These are phyloP conservation scores for Fusarium sp. DNA, from an alignment of 2,329 filamentous ascomycete species.

Conservation along the genomic window DNA sequence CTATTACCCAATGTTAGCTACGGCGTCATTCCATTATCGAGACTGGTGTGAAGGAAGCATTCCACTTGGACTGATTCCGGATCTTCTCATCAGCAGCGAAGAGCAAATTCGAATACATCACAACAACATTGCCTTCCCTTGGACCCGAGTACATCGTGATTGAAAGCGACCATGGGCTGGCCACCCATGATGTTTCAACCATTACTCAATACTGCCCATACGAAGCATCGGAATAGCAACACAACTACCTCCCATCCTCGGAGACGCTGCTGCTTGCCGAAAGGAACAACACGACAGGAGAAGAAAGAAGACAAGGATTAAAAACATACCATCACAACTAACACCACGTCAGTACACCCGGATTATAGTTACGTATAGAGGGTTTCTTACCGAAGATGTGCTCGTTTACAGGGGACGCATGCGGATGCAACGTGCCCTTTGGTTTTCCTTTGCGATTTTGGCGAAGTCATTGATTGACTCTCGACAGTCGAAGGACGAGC, in stretches of 20 bases:
- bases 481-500: conserved; percentile 59
- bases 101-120: neutral
- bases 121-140: neutral
- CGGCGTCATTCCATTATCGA: neutral
- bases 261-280: neutral
- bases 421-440: conserved; percentile 88
- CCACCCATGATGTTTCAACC: neutral
- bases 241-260: neutral
- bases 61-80: neutral
- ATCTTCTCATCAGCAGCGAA: neutral
- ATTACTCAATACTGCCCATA: neutral
- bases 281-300: neutral
- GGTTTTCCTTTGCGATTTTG: conserved; percentile 74
- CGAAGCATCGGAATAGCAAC: neutral
- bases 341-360: conserved; percentile 26
- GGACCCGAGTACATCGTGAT: neutral
- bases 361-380: neutral
- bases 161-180: neutral
- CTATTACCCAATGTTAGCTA: conserved; percentile 60
- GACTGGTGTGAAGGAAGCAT: neutral
- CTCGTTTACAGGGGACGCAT: conserved; percentile 87
- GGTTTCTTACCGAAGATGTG: conserved; percentile 75
- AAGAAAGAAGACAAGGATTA: conserved; percentile 11
- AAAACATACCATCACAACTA: conserved; percentile 74
- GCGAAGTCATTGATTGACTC: conserved; percentile 63